These are phyloP conservation scores for Limonomyces culmigenus DNA, from an alignment of 1,284 basidiomycete genomes.

Conservation along the genomic window DNA sequence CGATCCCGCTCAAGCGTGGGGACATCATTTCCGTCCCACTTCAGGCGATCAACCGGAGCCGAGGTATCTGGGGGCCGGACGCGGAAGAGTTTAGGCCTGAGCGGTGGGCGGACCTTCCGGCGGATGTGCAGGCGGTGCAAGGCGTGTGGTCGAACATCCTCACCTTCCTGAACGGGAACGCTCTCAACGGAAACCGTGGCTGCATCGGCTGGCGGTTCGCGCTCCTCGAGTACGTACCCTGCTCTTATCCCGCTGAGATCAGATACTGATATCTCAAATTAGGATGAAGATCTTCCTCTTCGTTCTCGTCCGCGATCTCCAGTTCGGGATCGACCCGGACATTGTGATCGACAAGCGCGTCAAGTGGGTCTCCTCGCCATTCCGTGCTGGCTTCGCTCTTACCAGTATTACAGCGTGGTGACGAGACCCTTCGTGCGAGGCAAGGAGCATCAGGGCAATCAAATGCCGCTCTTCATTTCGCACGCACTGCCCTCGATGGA, in stretches of 20 bases:
- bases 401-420: slow-evolving; percentile 27
- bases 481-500: too few species aligned
- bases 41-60: slow-evolving; percentile 42
- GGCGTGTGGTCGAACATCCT: slow-evolving; percentile 48
- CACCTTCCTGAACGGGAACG: slow-evolving; percentile 43
- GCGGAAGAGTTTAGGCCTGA: slow-evolving; percentile 52
- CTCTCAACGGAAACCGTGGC: slow-evolving; percentile 37
- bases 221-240: slow-evolving; percentile 38
- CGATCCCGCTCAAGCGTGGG: slow-evolving; percentile 28
- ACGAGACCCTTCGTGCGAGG: slow-evolving; percentile 37
- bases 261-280: slow-evolving; percentile 2
- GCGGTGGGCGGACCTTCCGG: slow-evolving; percentile 30
- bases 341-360: slow-evolving; percentile 44
- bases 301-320: slow-evolving; percentile 36
- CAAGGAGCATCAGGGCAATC: slow-evolving; percentile 28
- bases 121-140: slow-evolving; percentile 25
- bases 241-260: slow-evolving; percentile 1
- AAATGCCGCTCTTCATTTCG: slow-evolving; percentile 37
- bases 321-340: slow-evolving; percentile 31
- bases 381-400: slow-evolving; percentile 2
- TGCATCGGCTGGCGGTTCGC: slow-evolving; percentile 65
- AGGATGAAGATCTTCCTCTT: slow-evolving; percentile 49
- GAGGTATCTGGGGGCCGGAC: slow-evolving; percentile 52
- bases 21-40: slow-evolving; percentile 49
- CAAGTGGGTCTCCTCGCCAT: slow-evolving; percentile 27